Evolutionary conservation across 2,329 filamentous ascomycete species (phyloP).

Genomic region (Claviceps pazoutovae): DNA sequence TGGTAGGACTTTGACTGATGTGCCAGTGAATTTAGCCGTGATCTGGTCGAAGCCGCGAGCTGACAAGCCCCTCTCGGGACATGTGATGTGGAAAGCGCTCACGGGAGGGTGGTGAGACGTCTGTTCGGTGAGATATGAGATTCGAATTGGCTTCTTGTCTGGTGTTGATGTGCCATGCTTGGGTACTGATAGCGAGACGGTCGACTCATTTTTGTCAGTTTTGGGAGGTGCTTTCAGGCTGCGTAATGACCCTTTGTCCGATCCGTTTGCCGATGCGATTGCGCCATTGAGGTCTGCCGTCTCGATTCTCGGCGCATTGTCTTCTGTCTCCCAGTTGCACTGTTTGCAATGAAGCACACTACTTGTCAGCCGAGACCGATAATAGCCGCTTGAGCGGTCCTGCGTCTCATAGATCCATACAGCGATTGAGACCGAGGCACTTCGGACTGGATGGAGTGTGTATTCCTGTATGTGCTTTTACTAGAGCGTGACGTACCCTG

Average conservation of each 20-base stretch:
- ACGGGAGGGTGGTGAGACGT: slow-evolving; percentile 96
- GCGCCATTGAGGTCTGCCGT: slow-evolving; percentile 27
- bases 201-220: slow-evolving; percentile 31
- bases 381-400: background rate
- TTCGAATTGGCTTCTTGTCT: slow-evolving; percentile 46
- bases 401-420: background rate
- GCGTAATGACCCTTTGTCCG: slow-evolving; percentile 29
- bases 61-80: slow-evolving; percentile 75
- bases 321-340: slow-evolving; percentile 92
- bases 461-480: background rate
- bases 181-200: slow-evolving; percentile 36
- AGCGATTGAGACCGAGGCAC: slow-evolving; percentile 7
- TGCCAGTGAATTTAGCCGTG: slow-evolving; percentile 94
- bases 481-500: slow-evolving; percentile 42
- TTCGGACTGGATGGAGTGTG: too few relatives aligned
- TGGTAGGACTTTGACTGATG: slow-evolving; percentile 78
- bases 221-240: slow-evolving; percentile 32
- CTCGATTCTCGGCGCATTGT: slow-evolving; percentile 54
- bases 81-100: slow-evolving; percentile 88
- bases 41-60: slow-evolving; percentile 92
- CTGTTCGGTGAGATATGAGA: slow-evolving; percentile 94
- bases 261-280: slow-evolving; percentile 15
- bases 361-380: slow-evolving; percentile 1
- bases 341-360: slow-evolving; percentile 22
- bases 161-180: slow-evolving; percentile 27